phyloP scores from a whole-genome alignment of 345 rosid genomes.

The Salix exigua region DNA sequence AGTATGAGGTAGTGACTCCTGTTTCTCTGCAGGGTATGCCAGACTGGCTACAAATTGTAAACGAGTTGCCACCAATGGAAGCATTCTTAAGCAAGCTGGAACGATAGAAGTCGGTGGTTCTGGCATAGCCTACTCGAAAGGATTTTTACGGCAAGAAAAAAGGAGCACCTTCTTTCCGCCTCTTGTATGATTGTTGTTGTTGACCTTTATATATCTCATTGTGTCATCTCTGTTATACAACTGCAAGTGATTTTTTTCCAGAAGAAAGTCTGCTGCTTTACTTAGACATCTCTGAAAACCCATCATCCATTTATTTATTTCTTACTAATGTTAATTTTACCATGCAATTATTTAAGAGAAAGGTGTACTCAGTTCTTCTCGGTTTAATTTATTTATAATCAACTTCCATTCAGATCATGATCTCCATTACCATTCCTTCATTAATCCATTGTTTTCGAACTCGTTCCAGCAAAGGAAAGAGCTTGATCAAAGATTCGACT shows the following conservation, averaged over 20 bases:
- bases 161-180: background rate
- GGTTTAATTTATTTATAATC: background rate
- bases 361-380: background rate
- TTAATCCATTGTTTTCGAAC: no score
- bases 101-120: constrained; percentile 38
- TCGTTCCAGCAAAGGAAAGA: background rate
- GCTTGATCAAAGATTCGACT: background rate
- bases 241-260: background rate
- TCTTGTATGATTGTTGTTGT: background rate
- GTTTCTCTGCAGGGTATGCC: constrained; percentile 70
- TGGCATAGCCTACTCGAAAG: background rate
- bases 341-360: background rate
- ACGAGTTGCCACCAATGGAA: constrained; percentile 75
- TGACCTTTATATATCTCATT: background rate
- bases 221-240: background rate
- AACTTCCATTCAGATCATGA: background rate
- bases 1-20: background rate
- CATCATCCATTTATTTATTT: background rate
- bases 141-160: background rate
- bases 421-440: constrained; percentile 1
- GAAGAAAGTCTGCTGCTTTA: background rate
- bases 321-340: background rate
- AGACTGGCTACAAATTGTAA: constrained; percentile 72
- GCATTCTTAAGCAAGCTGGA: constrained; percentile 85
- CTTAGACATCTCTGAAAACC: background rate